Conservation (phyloP, 2,329 filamentous ascomycete genomes). For the Xylaria sp. region DNA sequence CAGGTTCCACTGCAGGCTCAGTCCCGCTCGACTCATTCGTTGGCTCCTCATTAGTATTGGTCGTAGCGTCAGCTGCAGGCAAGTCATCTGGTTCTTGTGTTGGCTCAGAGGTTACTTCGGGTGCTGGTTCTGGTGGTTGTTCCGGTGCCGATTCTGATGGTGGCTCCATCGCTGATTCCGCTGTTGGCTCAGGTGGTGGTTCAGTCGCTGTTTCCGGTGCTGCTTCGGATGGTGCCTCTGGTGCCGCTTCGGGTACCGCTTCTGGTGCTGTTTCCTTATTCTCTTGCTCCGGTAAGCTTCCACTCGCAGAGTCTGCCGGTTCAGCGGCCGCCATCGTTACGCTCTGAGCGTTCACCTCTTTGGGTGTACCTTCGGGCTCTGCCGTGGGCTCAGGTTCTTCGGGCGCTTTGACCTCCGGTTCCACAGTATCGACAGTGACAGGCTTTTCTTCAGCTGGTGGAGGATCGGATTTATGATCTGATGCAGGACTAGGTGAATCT, state of each 20-base stretch:
- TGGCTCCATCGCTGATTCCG: background rate
- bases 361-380: constrained; percentile 18
- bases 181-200: constrained; percentile 2
- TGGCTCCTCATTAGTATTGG: constrained; percentile 18
- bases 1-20: constrained; percentile 18
- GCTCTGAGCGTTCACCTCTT: constrained; percentile 33
- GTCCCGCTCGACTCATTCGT: constrained; percentile 24
- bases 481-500: constrained; percentile 25
- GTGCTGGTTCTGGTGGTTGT: background rate
- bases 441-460: constrained; percentile 17
- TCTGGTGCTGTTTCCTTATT: constrained; percentile 5
- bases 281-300: constrained; percentile 7
- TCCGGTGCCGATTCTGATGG: constrained; percentile 6
- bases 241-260: background rate
- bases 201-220: constrained; percentile 3
- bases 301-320: constrained; percentile 1
- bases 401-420: constrained; percentile 31
- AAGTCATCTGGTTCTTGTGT: constrained; percentile 15
- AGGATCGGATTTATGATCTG: constrained; percentile 22
- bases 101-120: background rate
- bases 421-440: constrained; percentile 3
- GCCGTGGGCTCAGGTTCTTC: constrained; percentile 27
- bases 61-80: constrained; percentile 7
- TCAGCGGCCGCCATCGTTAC: constrained; percentile 23
- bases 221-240: constrained; percentile 4